Conservation (phyloP, 2,329 filamentous ascomycete species). For the Alternaria sp. region DNA sequence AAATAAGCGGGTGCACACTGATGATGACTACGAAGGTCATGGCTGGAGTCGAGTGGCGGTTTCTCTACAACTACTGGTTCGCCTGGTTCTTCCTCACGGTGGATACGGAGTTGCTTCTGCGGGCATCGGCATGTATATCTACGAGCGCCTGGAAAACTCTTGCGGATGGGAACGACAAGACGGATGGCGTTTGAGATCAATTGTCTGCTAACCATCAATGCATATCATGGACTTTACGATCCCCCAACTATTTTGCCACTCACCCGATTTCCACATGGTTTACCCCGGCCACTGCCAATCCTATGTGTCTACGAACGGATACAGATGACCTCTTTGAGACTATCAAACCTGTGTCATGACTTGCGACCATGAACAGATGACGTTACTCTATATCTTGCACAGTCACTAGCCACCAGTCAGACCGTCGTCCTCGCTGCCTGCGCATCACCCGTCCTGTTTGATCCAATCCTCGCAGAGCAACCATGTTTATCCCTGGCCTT, state of each 20-base stretch:
- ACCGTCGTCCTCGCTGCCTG: background rate
- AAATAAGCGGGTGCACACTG: constrained; percentile 50
- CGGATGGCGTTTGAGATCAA: constrained; percentile 50
- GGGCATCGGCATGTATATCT: constrained; percentile 49
- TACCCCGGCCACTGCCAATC: background rate
- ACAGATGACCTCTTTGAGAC: background rate
- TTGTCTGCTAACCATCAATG: constrained; percentile 49
- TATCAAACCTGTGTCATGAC: background rate
- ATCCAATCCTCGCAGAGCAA: background rate
- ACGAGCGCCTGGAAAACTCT: constrained; percentile 49
- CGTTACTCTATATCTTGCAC: background rate
- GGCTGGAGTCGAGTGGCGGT: constrained; percentile 40
- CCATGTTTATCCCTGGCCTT: background rate
- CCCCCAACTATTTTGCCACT: constrained; percentile 19
- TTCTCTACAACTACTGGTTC: constrained; percentile 42
- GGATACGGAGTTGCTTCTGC: constrained; percentile 43
- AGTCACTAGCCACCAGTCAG: background rate
- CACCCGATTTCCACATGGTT: background rate
- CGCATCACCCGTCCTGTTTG: background rate
- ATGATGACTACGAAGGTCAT: constrained; percentile 39
- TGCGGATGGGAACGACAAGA: constrained; percentile 46
- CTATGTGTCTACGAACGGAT: background rate
- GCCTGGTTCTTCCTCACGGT: constrained; percentile 41
- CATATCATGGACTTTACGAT: constrained; percentile 49
- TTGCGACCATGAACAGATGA: background rate